phyloP scores from a whole-genome alignment of 2,329 filamentous ascomycete genomes.

The Dactylonectria estremocensis region DNA sequence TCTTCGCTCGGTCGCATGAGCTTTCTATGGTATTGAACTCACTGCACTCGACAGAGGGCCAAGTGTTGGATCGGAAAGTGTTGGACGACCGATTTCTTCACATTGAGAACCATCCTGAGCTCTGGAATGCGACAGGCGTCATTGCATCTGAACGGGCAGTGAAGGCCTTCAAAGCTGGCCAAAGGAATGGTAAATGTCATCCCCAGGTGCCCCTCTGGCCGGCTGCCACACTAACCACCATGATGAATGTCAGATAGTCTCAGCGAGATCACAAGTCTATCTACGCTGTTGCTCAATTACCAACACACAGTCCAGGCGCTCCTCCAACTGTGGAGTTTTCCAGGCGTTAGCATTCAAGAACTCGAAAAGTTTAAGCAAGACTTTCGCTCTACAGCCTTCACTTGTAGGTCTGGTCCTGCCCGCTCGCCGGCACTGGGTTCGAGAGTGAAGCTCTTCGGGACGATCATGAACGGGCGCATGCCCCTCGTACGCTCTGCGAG shows the following conservation, averaged over 20 bases:
- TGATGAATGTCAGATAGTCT: not conserved
- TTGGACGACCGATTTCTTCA: no score
- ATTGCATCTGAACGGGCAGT: no score
- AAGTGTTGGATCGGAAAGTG: no score
- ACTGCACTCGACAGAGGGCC: not conserved
- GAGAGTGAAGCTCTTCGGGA: slow-evolving; percentile 8
- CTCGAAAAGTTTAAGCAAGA: slow-evolving; percentile 29
- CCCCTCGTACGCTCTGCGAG: no score
- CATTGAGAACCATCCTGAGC: no score
- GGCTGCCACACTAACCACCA: no score
- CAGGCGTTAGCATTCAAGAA: not conserved
- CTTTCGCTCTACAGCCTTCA: slow-evolving; percentile 27
- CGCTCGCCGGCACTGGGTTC: slow-evolving; percentile 37
- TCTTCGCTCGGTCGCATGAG: not conserved
- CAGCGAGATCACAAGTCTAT: not conserved
- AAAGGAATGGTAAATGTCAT: not conserved
- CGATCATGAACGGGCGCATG: no score
- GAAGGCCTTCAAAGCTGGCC: no score
- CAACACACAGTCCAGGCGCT: slow-evolving; percentile 16
- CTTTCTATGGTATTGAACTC: not conserved
- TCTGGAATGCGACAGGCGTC: no score
- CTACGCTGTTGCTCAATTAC: not conserved
- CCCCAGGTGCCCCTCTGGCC: no score
- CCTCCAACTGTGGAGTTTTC: not conserved
- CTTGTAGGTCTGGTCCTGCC: slow-evolving; percentile 37